phyloP scores from a whole-genome alignment of 257 asterid genomes.

The Buddleja alternifolia region DNA sequence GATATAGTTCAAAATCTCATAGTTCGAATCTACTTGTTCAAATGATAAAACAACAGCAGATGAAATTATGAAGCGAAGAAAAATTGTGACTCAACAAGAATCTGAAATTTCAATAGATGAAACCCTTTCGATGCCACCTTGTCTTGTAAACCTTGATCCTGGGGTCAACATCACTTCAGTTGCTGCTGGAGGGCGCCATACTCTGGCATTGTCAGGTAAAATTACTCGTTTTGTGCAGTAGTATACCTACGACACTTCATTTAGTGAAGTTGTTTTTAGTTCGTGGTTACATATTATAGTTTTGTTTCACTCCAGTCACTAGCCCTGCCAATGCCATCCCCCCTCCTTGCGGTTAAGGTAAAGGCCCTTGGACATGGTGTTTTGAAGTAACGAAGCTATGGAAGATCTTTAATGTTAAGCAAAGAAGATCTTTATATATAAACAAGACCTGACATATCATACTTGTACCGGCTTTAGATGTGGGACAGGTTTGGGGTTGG shows the following conservation, averaged over 20 bases:
- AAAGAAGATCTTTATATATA: slow-evolving; percentile 46
- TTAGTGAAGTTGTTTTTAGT: slow-evolving; percentile 33
- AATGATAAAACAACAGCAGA: slow-evolving; percentile 52
- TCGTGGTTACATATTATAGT: slow-evolving; percentile 52
- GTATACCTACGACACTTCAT: slow-evolving; percentile 16
- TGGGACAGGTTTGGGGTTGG: slow-evolving; percentile 97
- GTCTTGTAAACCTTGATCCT: slow-evolving; percentile 67
- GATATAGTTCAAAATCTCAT: slow-evolving; percentile 30
- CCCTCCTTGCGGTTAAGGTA: too few species aligned
- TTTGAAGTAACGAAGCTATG: slow-evolving; percentile 57
- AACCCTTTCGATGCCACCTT: slow-evolving; percentile 68
- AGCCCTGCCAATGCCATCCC: too few species aligned
- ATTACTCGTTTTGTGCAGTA: slow-evolving; percentile 25
- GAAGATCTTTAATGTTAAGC: slow-evolving; percentile 62
- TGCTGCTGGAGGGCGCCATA: slow-evolving; percentile 89
- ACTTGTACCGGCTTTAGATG: slow-evolving; percentile 74
- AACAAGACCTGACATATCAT: slow-evolving; percentile 59
- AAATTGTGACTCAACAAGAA: slow-evolving; percentile 50
- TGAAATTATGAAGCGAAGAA: slow-evolving; percentile 61
- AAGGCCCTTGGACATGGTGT: slow-evolving; percentile 36
- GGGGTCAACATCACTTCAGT: slow-evolving; percentile 70
- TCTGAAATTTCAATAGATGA: slow-evolving; percentile 57
- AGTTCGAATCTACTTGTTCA: slow-evolving; percentile 39
- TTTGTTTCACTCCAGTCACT: slow-evolving; percentile 29
- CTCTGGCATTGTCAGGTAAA: slow-evolving; percentile 73